Conservation (phyloP, 352 stramenopile species). For the Aphanomyces stellatus region DNA sequence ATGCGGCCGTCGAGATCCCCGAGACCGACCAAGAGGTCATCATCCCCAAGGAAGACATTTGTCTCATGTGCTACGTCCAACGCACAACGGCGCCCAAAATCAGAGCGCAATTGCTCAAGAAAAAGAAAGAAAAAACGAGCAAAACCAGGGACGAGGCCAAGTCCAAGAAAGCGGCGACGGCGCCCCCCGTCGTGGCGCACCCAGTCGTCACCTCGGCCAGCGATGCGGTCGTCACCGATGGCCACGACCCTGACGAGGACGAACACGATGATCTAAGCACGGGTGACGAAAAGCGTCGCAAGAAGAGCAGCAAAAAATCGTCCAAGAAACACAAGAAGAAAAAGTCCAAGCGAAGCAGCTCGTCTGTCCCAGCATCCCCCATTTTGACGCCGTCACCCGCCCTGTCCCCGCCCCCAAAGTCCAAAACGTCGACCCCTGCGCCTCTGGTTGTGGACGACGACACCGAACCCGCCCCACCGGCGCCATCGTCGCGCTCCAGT, state of each 20-base stretch:
- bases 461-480: not conserved
- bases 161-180: not conserved
- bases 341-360: slow-evolving; percentile 1
- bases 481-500: not conserved
- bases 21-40: slow-evolving; percentile 4
- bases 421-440: not conserved
- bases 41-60: slow-evolving; percentile 38
- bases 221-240: not conserved
- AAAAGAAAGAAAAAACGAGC: slow-evolving; percentile 7
- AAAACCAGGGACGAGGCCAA: slow-evolving; percentile 7
- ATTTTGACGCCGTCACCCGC: not conserved
- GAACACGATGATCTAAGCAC: not conserved
- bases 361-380: not conserved
- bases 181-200: not conserved
- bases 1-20: not conserved
- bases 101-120: not conserved
- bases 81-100: slow-evolving; percentile 14
- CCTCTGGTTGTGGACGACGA: not conserved
- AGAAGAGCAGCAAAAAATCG: slow-evolving; percentile 15
- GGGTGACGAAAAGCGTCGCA: slow-evolving; percentile 8
- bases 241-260: not conserved
- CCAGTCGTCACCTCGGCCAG: not conserved
- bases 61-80: slow-evolving; percentile 61
- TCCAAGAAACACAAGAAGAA: slow-evolving; percentile 20
- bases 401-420: not conserved